Conservation (phyloP, 192 early-diverging fungal genomes). For the Linnemannia zychae region DNA sequence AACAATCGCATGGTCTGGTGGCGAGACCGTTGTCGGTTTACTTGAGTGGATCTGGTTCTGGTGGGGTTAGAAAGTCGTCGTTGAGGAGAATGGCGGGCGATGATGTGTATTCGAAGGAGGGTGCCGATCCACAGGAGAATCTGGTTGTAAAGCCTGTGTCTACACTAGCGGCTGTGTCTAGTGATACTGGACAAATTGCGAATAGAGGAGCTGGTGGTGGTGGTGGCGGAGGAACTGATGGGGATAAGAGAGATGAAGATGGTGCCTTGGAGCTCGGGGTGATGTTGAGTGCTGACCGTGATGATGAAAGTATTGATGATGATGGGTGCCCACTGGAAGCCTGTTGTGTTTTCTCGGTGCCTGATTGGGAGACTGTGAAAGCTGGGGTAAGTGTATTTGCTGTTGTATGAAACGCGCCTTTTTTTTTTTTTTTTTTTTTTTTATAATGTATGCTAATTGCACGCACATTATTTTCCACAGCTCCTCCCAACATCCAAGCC, state of each 20-base stretch:
- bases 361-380: conserved; percentile 33
- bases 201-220: not conserved
- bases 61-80: not conserved
- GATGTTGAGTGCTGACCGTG: not conserved
- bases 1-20: not conserved
- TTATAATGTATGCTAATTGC: not conserved
- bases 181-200: not conserved
- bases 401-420: not conserved
- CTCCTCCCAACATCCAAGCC: conserved; percentile 38
- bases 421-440: not conserved
- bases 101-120: not conserved
- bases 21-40: not conserved
- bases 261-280: not conserved
- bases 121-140: not conserved
- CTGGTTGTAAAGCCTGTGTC: not conserved
- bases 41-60: not conserved
- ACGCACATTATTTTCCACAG: conserved; percentile 4
- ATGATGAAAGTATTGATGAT: not conserved
- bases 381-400: conserved; percentile 18
- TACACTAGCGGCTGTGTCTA: not conserved
- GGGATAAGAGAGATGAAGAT: not conserved
- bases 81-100: not conserved
- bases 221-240: not conserved
- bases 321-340: not conserved
- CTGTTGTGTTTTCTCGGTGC: not conserved